Conservation (phyloP, 176 grass and related monocot species). For the Phragmites australis region DNA sequence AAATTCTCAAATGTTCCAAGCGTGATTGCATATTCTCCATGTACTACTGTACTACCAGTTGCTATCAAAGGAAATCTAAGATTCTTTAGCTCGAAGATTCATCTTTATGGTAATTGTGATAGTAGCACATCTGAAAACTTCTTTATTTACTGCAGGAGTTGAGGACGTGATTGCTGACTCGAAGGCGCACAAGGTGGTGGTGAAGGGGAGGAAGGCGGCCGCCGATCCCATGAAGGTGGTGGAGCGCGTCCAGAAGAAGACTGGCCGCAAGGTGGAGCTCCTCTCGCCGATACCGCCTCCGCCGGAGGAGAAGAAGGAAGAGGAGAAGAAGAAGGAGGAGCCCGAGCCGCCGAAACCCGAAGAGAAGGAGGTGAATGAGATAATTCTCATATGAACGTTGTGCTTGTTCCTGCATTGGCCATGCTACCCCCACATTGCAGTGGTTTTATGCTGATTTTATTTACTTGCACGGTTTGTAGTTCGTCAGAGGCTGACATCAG, state of each 20-base stretch:
- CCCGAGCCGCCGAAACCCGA: conserved; percentile 41
- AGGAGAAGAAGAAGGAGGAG: conserved; percentile 60
- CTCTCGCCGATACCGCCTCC: conserved; percentile 57
- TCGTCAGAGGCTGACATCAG: conserved; percentile 21
- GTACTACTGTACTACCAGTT: conserved; percentile 8
- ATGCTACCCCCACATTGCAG: background rate
- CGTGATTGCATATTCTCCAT: conserved; percentile 31
- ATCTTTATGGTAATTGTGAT: too few species aligned
- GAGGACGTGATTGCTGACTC: conserved; percentile 76
- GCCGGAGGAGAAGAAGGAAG: conserved; percentile 61
- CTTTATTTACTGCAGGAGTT: conserved; percentile 54
- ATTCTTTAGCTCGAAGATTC: conserved; percentile 24
- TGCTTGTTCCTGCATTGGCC: background rate
- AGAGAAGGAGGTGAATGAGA: conserved; percentile 50
- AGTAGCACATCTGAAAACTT: conserved; percentile 24
- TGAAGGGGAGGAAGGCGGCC: conserved; percentile 87
- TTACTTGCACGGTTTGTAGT: background rate
- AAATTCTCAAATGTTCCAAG: conserved; percentile 21
- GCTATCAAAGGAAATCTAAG: conserved; percentile 16
- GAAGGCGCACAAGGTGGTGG: conserved; percentile 74
- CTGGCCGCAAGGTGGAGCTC: conserved; percentile 83
- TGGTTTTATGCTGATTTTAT: background rate
- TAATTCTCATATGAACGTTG: background rate
- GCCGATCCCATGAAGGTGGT: conserved; percentile 91
- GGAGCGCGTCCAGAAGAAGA: conserved; percentile 88